Percentiles rank a stretch among this genome's conserved stretches.
Evolutionary conservation across 2,329 filamentous ascomycete genomes (phyloP).

Genomic region (Alternaria arbusti): DNA sequence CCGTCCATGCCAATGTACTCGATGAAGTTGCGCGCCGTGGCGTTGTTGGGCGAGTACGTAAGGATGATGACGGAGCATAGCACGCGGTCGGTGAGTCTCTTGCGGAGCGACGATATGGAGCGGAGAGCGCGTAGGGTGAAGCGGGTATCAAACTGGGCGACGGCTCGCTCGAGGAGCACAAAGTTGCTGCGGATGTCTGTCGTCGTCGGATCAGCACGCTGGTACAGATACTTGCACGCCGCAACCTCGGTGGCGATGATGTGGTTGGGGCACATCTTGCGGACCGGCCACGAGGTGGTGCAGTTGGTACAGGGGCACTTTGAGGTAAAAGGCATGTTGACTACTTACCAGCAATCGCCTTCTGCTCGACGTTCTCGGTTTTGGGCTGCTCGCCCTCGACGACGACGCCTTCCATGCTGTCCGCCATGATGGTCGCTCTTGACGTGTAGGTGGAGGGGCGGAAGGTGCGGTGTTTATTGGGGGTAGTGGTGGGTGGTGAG

Average conservation of each 20-base stretch:
- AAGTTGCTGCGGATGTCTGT: constrained; percentile 96
- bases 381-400: constrained; percentile 50
- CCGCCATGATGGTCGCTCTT: constrained; percentile 51
- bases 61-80: constrained; percentile 81
- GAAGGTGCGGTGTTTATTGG: constrained; percentile 23
- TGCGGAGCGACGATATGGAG: constrained; percentile 94
- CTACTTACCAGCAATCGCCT: constrained; percentile 48
- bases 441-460: constrained; percentile 5
- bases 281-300: constrained; percentile 21
- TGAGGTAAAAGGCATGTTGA: constrained; percentile 28
- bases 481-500: constrained; percentile 13
- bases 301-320: constrained; percentile 32
- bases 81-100: constrained; percentile 83
- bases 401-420: constrained; percentile 59
- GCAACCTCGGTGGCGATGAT: constrained; percentile 40
- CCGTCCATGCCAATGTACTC: constrained; percentile 71
- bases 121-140: constrained; percentile 93
- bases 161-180: constrained; percentile 86
- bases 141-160: constrained; percentile 90
- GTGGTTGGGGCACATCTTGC: constrained; percentile 39
- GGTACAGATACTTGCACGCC: constrained; percentile 36
- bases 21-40: constrained; percentile 73
- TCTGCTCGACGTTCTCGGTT: constrained; percentile 49
- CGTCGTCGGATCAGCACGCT: constrained; percentile 39
- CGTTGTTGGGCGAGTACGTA: constrained; percentile 73